phyloP scores from a whole-genome alignment of 208 protist species.

The Porcisia deanei region DNA sequence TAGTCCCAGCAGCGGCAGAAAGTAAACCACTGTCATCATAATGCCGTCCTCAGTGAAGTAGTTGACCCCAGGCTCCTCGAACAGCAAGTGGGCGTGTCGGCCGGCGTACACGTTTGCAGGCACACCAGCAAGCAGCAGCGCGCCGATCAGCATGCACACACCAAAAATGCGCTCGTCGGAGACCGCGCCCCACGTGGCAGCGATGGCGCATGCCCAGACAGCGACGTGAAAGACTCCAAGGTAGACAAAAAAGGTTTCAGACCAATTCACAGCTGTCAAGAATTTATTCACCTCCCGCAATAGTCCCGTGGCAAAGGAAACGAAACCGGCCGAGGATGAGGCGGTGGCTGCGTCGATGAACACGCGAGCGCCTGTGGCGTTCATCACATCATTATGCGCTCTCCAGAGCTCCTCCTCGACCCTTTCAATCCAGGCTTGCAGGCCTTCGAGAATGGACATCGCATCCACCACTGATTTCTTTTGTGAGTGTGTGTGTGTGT shows the following conservation, averaged over 20 bases:
- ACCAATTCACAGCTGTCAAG: slow-evolving; percentile 63
- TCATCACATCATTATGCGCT: slow-evolving; percentile 37
- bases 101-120: slow-evolving; percentile 13
- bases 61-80: slow-evolving; percentile 49
- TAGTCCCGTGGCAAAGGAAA: not conserved
- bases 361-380: slow-evolving; percentile 11
- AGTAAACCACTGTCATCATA: slow-evolving; percentile 65
- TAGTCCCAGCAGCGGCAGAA: slow-evolving; percentile 53
- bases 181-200: slow-evolving; percentile 25
- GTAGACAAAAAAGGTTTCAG: slow-evolving; percentile 73
- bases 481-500: slow-evolving; percentile 4
- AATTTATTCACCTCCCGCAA: slow-evolving; percentile 32
- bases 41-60: slow-evolving; percentile 78
- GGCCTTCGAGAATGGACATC: not conserved
- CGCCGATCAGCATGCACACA: slow-evolving; percentile 13
- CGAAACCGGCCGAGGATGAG: not conserved
- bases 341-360: not conserved
- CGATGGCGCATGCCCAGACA: slow-evolving; percentile 30
- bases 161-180: slow-evolving; percentile 50
- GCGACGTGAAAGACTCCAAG: slow-evolving; percentile 54
- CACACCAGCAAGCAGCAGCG: slow-evolving; percentile 34
- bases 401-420: slow-evolving; percentile 26
- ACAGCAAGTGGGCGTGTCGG: slow-evolving; percentile 31
- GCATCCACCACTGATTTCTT: not conserved
- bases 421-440: slow-evolving; percentile 9